Percentiles rank a stretch among this genome's conserved stretches.
Conservation (phyloP, 345 rosid species). For the Laguncularia racemosa region DNA sequence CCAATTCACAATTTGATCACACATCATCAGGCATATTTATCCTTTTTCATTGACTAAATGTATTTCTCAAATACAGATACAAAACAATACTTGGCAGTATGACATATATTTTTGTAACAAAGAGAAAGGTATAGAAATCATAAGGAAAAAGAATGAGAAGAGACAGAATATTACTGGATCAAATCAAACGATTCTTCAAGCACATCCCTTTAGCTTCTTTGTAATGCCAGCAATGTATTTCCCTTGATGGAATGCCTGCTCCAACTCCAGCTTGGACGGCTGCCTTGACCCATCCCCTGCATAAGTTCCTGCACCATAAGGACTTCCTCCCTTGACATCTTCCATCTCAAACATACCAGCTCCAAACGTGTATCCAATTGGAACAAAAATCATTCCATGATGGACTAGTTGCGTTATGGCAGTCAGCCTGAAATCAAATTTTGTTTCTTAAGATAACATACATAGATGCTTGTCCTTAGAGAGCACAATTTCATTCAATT, state of each 20-base stretch:
- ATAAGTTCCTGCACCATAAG: conserved; percentile 89
- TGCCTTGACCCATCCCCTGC: conserved; percentile 90
- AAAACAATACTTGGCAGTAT: no score
- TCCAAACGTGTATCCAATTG: conserved; percentile 90
- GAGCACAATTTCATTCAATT: not conserved
- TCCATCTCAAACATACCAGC: conserved; percentile 99
- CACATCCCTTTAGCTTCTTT: conserved; percentile 78
- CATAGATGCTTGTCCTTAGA: not conserved
- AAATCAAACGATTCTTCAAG: conserved; percentile 15
- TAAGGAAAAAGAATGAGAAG: conserved; percentile 4
- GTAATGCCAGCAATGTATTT: conserved; percentile 75
- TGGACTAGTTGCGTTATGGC: conserved; percentile 95
- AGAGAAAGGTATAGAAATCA: conserved; percentile 2
- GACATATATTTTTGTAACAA: not conserved
- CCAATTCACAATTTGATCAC: no score
- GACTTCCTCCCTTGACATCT: conserved; percentile 87
- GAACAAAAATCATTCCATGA: conserved; percentile 92
- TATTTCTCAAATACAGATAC: no score
- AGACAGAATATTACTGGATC: no score
- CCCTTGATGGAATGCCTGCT: conserved; percentile 96
- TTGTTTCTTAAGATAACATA: not conserved
- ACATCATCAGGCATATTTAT: no score
- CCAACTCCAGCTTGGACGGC: conserved; percentile 76
- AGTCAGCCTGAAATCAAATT: conserved; percentile 48
- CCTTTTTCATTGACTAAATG: no score